Evolutionary conservation across 169 alveolate species (phyloP), one percentile per base, ranked within the genome.

Genomic region (Plasmodium vivax): DNA sequence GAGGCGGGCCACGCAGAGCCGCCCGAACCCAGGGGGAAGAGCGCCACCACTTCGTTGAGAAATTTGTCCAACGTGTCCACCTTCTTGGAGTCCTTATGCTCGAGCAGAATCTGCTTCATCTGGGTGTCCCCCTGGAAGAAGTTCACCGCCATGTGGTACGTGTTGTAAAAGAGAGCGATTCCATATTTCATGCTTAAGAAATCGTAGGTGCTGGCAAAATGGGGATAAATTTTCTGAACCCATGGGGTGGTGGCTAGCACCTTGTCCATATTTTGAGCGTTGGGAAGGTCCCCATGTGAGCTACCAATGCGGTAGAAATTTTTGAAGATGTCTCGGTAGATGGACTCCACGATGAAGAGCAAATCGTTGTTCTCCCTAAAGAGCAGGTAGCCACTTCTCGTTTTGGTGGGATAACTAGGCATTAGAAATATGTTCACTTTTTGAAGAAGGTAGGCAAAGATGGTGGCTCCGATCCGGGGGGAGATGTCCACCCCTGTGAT

Each of bases 151-250:
- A n/a, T 79, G 9, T 32, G 68, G 23, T 51, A 75, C 1, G 56
- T 16, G 71, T 87, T 79, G 71, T 87, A 54, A 56, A 54, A 77
- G 43, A 87, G 68, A 6, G 81, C 32, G 14, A 75, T 2, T 14
- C 85, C 73, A 87, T 87, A 87, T 87, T 87, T 87, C 32, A 87
- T n/a, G 41, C 62, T 23, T 36, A 87, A 77, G 62, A 87, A 87
- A 58, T 87, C 88, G 43, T 87, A 77, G 6, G 93, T 87, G 16
- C 83, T 87, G 1, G 45, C 16, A n/a, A 87, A 77, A 32, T 87
- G 14, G 7, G 87, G 16, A 56, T 75, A 75, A 0, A 87, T n/a
- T 51, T 54, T 36, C 41, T 74, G n/a, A 9, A 74, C 83, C 93
- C 93, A 87, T 30, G 93, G 93, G 3, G 58, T 58, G 23, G 36